Conservation (phyloP, 208 protist species). For the Leptomonas pyrrhocoris region DNA sequence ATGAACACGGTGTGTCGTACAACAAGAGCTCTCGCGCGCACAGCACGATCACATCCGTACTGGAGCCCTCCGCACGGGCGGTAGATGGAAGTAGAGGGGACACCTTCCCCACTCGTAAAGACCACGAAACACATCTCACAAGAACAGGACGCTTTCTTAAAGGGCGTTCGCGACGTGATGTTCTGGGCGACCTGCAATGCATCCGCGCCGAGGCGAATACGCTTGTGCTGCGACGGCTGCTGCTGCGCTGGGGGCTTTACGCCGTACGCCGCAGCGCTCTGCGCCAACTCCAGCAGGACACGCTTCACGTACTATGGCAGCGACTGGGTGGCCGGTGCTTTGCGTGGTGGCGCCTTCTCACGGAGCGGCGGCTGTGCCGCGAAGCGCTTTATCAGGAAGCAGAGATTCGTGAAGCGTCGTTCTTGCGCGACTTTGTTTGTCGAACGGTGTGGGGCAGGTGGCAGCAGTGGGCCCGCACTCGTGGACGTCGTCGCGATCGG, state of each 20-base stretch:
- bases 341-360: constrained; percentile 32
- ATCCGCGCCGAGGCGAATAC: constrained; percentile 19
- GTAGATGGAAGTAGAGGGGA: no score
- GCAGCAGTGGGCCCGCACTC: constrained; percentile 15
- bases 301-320: constrained; percentile 11
- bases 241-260: constrained; percentile 26
- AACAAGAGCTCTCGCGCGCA: no score
- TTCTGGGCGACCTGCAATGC: constrained; percentile 25
- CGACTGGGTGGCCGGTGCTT: constrained; percentile 28
- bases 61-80: not conserved
- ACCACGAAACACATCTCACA: not conserved
- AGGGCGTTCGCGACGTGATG: not conserved
- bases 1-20: not conserved
- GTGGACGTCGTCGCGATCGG: not conserved
- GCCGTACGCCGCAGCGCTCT: constrained; percentile 22
- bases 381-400: constrained; percentile 26
- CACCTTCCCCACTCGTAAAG: not conserved
- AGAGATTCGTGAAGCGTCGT: constrained; percentile 3
- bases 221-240: constrained; percentile 5
- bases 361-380: constrained; percentile 27
- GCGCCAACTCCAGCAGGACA: constrained; percentile 12
- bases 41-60: not conserved
- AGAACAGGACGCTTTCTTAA: not conserved
- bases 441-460: constrained; percentile 20
- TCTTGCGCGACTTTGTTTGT: constrained; percentile 14